A percentile compares a stretch with the other conserved stretches of the same genome.
These are phyloP conservation scores for Mychonastes homosphaera DNA, from an alignment of 139 green algal species.

Conservation along the genomic window DNA sequence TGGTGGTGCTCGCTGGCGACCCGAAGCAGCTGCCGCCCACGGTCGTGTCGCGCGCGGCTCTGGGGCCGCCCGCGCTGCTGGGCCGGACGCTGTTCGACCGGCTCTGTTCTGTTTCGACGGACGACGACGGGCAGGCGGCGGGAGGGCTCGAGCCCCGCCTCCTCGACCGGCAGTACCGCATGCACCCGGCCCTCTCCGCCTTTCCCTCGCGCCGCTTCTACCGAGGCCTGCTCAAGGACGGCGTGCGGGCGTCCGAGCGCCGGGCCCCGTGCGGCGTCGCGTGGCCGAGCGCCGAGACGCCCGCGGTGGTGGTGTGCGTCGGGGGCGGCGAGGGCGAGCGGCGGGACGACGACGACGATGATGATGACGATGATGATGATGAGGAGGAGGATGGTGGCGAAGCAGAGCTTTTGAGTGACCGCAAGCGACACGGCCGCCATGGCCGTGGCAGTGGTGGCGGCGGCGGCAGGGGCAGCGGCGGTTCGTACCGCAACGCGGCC, in stretches of 20 bases:
- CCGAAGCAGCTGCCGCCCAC: constrained; percentile 83
- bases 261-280: constrained; percentile 12
- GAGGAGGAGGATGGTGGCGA: neutral
- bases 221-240: constrained; percentile 27
- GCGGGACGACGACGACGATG: constrained; percentile 9
- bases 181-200: constrained; percentile 65
- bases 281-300: constrained; percentile 34
- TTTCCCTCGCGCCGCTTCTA: constrained; percentile 56
- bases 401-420: neutral
- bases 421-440: neutral
- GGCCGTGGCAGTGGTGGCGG: neutral
- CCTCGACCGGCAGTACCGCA: constrained; percentile 89
- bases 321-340: constrained; percentile 22
- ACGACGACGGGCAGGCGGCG: constrained; percentile 1
- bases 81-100: constrained; percentile 74
- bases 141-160: constrained; percentile 56
- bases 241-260: constrained; percentile 39
- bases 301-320: constrained; percentile 38
- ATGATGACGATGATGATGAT: neutral
- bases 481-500: constrained; percentile 46
- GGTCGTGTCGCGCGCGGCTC: constrained; percentile 47
- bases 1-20: constrained; percentile 84
- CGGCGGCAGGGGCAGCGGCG: constrained; percentile 6
- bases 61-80: constrained; percentile 30
- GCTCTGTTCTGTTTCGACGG: neutral